Evolutionary conservation across 1,284 basidiomycete genomes (phyloP), one percentile per base, ranked within the genome.

Genomic region (Papiliotrema laurentii): DNA sequence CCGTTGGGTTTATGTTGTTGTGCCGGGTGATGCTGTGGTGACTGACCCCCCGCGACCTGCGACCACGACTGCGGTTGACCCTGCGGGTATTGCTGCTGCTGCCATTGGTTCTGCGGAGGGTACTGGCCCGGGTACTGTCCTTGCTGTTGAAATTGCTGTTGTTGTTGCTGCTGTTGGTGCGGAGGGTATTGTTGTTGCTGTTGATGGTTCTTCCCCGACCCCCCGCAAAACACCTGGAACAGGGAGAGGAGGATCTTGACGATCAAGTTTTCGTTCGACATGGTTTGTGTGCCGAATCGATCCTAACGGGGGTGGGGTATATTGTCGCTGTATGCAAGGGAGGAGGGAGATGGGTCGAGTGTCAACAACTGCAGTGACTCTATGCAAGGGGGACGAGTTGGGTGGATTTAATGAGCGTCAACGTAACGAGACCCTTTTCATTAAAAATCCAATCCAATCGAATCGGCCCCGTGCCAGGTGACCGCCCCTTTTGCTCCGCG

Each of bases 1-100:
- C 55, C 54, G 33, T 63, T 53, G 19, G 51, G 49, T n/a, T 26
- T 42, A 37, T 24, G 49, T 39, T 56, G 48, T 44, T 57, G 47
- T 38, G 52, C 14, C n/a, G n/a, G n/a, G n/a, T 57, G 59, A 37
- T 64, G 55, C 34, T 61, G 61, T 19, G 63, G 61, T 19, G 58
- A 50, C 36, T 59, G 47, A 11, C 48, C 47, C 16, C 56, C 55
- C 41, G 58, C 51, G 14, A 50, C 55, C 31, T 53, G 50, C 16
- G 55, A 49, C 58, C 58, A 59, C 4, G 55, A 46, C 25, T 51
- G 55, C 14, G 54, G 47, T 30, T 55, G 49, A 26, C 62, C 61
- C 24, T 50, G 58, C 27, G 62, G 63, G 7, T 54, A 50, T 22
- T 53, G 47, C 34, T 53, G 58, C 40, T 48, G 45, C 28, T 42